Percentiles rank a stretch among this genome's conserved stretches.
Conservation (phyloP, 495 filamentous ascomycete species). For the Evansstolkia leycettana region DNA sequence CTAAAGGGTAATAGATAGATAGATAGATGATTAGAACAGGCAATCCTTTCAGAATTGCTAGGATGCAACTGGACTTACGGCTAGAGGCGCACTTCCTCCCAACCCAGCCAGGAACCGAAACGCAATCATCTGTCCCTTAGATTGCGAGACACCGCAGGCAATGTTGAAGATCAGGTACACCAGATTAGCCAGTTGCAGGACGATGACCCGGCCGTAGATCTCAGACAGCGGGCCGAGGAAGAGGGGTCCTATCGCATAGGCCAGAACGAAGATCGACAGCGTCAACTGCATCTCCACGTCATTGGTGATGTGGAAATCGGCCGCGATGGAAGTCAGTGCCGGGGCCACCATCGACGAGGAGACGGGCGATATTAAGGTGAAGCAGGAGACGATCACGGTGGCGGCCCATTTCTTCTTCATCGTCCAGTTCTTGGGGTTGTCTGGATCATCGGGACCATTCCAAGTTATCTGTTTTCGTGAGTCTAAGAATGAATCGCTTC, state of each 20-base stretch:
- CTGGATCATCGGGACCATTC: constrained; percentile 42
- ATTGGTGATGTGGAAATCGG: constrained; percentile 48
- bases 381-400: constrained; percentile 42
- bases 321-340: constrained; percentile 39
- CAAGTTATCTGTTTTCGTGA: constrained; percentile 31
- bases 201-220: constrained; percentile 55
- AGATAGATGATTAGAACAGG: too few species aligned
- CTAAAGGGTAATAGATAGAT: constrained; percentile 8
- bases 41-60: too few species aligned
- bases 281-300: constrained; percentile 44
- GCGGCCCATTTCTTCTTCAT: constrained; percentile 48
- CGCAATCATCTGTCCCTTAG: constrained; percentile 39
- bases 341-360: constrained; percentile 66
- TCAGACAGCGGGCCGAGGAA: constrained; percentile 62
- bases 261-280: constrained; percentile 63
- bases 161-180: constrained; percentile 55
- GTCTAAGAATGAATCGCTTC: neutral
- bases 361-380: constrained; percentile 64
- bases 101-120: constrained; percentile 46
- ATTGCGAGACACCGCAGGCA: constrained; percentile 38
- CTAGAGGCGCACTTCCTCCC: constrained; percentile 41
- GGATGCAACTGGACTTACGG: too few species aligned
- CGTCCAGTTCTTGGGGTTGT: constrained; percentile 50
- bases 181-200: constrained; percentile 49
- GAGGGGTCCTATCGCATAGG: constrained; percentile 59